phyloP scores from a whole-genome alignment of 257 asterid genomes.

The Gynochthodes officinalis region DNA sequence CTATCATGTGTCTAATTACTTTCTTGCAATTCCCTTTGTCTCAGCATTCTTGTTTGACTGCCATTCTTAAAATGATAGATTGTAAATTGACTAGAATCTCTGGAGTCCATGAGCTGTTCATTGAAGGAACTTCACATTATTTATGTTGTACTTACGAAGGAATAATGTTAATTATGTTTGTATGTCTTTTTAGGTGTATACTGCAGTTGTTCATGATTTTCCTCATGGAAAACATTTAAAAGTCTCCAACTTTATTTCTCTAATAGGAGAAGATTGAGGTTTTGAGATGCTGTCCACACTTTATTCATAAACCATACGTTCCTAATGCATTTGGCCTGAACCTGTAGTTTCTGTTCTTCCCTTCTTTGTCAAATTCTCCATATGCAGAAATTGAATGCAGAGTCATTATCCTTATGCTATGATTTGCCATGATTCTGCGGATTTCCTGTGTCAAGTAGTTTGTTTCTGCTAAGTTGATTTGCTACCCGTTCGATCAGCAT shows the following conservation, averaged over 20 bases:
- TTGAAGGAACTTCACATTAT: background rate
- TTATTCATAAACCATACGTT: background rate
- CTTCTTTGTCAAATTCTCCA: background rate
- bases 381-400: background rate
- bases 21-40: background rate
- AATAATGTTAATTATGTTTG: background rate
- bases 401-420: background rate
- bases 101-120: background rate
- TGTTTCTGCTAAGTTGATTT: background rate
- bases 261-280: background rate
- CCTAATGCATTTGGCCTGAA: background rate
- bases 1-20: background rate
- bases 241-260: background rate
- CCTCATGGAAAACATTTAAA: background rate
- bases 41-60: background rate
- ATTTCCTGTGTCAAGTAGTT: background rate
- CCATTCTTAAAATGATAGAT: background rate
- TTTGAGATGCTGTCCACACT: background rate
- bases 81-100: background rate
- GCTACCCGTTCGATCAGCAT: background rate
- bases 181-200: background rate
- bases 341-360: background rate
- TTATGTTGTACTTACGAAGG: background rate
- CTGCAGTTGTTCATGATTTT: background rate
- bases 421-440: background rate